These are phyloP conservation scores for Coemansia sp. DNA, from an alignment of 192 early-diverging fungal species.

Conservation along the genomic window DNA sequence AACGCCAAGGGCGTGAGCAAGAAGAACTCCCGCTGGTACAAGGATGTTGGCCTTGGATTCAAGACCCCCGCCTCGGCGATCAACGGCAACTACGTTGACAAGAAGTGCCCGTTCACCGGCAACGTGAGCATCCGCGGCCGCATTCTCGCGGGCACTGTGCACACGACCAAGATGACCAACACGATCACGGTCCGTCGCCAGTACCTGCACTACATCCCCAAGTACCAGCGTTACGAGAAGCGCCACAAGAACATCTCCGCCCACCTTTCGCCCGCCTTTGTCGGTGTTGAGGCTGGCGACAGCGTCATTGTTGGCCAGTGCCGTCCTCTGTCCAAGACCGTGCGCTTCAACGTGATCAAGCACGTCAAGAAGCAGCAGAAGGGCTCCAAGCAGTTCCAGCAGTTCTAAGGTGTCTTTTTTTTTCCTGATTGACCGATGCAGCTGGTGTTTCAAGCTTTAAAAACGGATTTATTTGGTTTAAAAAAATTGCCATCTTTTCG, in stretches of 20 bases:
- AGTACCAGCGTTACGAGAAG: slow-evolving; percentile 99
- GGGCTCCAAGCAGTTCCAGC: slow-evolving; percentile 86
- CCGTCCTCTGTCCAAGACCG: slow-evolving; percentile 98
- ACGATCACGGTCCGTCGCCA: slow-evolving; percentile 98
- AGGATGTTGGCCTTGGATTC: slow-evolving; percentile 98
- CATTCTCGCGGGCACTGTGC: slow-evolving; percentile 90
- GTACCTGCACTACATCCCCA: slow-evolving; percentile 99
- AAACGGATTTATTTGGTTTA: background rate
- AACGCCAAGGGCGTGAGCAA: slow-evolving; percentile 71
- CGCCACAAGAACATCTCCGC: slow-evolving; percentile 99
- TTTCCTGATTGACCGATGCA: too few relatives aligned
- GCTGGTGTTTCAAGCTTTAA: background rate
- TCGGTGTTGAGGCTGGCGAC: slow-evolving; percentile 87
- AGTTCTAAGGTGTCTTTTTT: slow-evolving; percentile 64
- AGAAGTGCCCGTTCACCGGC: slow-evolving; percentile 99
- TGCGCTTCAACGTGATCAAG: slow-evolving; percentile 99
- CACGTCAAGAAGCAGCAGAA: slow-evolving; percentile 79
- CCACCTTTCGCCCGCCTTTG: slow-evolving; percentile 92
- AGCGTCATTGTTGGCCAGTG: slow-evolving; percentile 98
- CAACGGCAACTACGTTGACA: slow-evolving; percentile 98
- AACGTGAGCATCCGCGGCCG: slow-evolving; percentile 97
- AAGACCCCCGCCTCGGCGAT: slow-evolving; percentile 99
- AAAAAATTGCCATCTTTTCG: background rate
- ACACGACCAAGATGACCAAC: slow-evolving; percentile 98
- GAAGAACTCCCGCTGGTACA: slow-evolving; percentile 91